Conservation (phyloP, 2,329 filamentous ascomycete genomes). For the Alternaria triticimaculans region DNA sequence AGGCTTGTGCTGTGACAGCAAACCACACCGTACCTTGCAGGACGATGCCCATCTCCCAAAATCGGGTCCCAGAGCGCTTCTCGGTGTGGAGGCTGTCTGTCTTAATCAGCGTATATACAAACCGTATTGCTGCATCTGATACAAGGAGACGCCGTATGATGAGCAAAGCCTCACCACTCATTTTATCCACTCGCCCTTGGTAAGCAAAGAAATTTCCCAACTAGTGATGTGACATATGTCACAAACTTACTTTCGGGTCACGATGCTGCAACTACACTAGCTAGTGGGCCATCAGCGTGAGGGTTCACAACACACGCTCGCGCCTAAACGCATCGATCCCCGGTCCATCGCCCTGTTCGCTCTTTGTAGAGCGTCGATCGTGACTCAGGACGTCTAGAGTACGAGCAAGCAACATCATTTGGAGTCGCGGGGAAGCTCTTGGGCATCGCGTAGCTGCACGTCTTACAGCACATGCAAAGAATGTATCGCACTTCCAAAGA, state of each 20-base stretch:
- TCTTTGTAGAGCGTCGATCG: not conserved
- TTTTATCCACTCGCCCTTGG: not conserved
- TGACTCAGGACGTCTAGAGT: not conserved
- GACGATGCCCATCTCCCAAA: not conserved
- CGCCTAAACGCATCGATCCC: not conserved
- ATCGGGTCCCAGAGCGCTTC: not conserved
- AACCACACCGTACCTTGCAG: constrained; percentile 1
- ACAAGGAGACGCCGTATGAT: not conserved
- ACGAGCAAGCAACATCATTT: not conserved
- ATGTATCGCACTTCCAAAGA: not conserved
- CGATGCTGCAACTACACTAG: not conserved
- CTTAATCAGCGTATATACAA: not conserved
- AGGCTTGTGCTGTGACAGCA: not conserved
- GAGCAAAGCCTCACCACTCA: not conserved
- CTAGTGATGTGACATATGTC: not conserved
- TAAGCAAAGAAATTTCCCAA: not conserved
- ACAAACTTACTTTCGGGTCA: not conserved
- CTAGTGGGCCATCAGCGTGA: not conserved
- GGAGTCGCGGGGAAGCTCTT: not conserved
- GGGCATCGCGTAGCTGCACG: not conserved
- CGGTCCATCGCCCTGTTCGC: not conserved
- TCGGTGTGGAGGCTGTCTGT: not conserved
- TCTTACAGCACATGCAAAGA: not conserved
- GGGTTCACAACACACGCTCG: not conserved
- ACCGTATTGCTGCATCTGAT: not conserved